Evolutionary conservation across 129 eudicot genomes (phyloP).

Genomic region (Deinandra increscens): DNA sequence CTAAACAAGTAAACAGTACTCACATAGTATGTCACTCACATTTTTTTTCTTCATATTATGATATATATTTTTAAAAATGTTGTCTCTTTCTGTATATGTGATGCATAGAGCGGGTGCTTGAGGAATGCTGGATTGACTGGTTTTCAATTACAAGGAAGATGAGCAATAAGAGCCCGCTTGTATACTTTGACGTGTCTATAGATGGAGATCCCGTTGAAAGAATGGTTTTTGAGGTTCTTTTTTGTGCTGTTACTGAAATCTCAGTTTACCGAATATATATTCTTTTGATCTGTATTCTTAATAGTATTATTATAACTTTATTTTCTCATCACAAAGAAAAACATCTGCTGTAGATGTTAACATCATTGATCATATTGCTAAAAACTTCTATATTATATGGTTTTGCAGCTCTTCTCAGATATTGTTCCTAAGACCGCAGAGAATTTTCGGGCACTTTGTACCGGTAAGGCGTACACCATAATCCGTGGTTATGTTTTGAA

Average conservation of each 20-base stretch:
- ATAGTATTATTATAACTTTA: not conserved
- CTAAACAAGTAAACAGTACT: not conserved
- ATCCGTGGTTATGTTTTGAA: slow-evolving; percentile 3
- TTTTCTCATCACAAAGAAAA: not conserved
- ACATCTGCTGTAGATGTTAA: not conserved
- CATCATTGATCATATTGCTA: not conserved
- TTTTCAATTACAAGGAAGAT: slow-evolving; percentile 32
- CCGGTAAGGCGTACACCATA: slow-evolving; percentile 45
- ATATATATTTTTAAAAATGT: not conserved
- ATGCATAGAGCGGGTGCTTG: not conserved
- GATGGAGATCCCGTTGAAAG: slow-evolving; percentile 94
- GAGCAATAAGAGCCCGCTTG: slow-evolving; percentile 67
- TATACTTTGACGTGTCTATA: slow-evolving; percentile 79
- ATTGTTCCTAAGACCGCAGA: slow-evolving; percentile 84
- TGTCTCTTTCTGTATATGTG: not conserved
- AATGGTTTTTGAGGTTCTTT: slow-evolving; percentile 74
- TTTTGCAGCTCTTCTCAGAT: slow-evolving; percentile 74
- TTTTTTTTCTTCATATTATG: not conserved
- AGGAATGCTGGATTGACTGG: slow-evolving; percentile 38
- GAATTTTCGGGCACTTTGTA: slow-evolving; percentile 89
- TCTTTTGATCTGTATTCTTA: not conserved
- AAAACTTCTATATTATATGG: slow-evolving; percentile 7
- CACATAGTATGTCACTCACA: not conserved
- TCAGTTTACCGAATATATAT: not conserved
- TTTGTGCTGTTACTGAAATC: not conserved